These are phyloP conservation scores for Corynascus novoguineensis DNA, from an alignment of 495 filamentous ascomycete genomes.

Conservation along the genomic window DNA sequence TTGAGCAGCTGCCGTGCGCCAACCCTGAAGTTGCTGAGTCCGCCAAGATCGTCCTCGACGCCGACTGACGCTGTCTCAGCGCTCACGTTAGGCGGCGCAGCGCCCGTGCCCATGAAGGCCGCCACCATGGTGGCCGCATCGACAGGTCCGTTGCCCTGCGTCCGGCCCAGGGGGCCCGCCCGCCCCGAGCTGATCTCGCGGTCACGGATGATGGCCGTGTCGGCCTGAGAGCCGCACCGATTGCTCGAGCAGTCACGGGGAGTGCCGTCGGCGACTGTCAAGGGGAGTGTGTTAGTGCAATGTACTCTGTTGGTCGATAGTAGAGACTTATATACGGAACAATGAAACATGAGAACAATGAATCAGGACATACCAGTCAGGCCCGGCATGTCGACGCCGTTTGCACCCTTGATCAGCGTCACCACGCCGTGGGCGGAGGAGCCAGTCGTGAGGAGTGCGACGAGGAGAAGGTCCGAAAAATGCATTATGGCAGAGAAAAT, in stretches of 20 bases:
- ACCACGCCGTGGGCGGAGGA: conserved; percentile 46
- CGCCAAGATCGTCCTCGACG: conserved; percentile 30
- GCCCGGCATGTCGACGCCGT: conserved; percentile 51
- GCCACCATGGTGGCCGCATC: conserved; percentile 42
- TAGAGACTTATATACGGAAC: background rate
- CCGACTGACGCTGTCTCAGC: conserved; percentile 29
- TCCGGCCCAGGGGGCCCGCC: conserved; percentile 52
- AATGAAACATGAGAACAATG: background rate
- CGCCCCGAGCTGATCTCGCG: conserved; percentile 39
- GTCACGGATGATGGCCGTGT: conserved; percentile 52
- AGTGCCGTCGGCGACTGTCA: conserved; percentile 50
- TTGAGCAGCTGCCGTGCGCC: conserved; percentile 15
- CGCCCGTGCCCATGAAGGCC: conserved; percentile 39
- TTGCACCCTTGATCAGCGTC: conserved; percentile 47
- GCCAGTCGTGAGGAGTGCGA: conserved; percentile 26
- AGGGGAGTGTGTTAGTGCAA: conserved; percentile 7
- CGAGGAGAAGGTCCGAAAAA: conserved; percentile 22
- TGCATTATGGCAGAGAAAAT: conserved; percentile 25
- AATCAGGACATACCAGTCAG: conserved; percentile 36
- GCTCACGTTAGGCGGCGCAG: conserved; percentile 32
- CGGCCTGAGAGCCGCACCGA: conserved; percentile 45
- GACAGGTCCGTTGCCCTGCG: conserved; percentile 50
- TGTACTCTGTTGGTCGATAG: background rate
- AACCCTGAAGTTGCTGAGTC: conserved; percentile 2
- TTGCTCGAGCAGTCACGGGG: conserved; percentile 52